phyloP scores from a whole-genome alignment of 176 grass and related monocot genomes.

The Triticum timopheevii region DNA sequence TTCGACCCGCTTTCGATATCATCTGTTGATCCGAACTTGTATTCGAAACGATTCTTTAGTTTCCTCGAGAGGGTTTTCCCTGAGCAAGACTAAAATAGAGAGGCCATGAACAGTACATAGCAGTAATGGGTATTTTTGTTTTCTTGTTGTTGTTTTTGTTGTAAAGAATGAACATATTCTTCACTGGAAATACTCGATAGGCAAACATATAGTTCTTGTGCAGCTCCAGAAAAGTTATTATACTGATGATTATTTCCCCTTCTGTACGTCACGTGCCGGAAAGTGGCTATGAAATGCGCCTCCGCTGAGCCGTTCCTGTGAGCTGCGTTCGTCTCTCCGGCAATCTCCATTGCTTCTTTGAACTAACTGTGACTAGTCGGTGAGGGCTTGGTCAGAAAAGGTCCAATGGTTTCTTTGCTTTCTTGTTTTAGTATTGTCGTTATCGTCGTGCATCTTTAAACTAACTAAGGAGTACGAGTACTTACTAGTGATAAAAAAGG shows the following conservation, averaged over 20 bases:
- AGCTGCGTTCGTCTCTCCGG: background rate
- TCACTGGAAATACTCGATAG: background rate
- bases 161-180: conserved; percentile 11
- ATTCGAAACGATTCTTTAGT: conserved; percentile 74
- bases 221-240: background rate
- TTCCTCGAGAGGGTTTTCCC: conserved; percentile 86
- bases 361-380: background rate
- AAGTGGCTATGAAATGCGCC: background rate
- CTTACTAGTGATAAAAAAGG: no score
- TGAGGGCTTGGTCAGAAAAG: background rate
- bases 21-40: conserved; percentile 67
- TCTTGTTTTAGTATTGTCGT: background rate
- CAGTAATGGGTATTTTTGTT: background rate
- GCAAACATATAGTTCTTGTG: background rate
- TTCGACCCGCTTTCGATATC: conserved; percentile 86
- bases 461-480: background rate
- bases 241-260: background rate
- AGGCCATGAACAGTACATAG: conserved; percentile 19
- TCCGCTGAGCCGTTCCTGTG: background rate
- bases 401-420: background rate
- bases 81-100: conserved; percentile 35
- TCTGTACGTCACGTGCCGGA: background rate
- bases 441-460: background rate
- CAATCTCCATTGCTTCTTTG: no score
- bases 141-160: background rate